Evolutionary conservation across 2,329 filamentous ascomycete species (phyloP).

Genomic region (Neurospora crassa): DNA sequence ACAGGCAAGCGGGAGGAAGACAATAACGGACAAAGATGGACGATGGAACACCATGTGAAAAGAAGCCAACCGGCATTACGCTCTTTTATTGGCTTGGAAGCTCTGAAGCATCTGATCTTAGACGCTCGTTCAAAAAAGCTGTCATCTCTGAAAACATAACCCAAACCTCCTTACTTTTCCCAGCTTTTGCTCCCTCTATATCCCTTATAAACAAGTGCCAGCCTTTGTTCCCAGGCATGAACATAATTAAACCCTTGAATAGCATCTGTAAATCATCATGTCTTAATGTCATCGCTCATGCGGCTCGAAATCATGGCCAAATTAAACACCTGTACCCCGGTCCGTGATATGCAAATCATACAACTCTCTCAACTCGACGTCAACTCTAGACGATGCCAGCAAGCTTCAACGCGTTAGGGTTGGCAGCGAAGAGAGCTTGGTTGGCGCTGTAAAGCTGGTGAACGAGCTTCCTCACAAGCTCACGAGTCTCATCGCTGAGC

Average conservation of each 20-base stretch:
- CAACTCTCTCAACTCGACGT: neutral
- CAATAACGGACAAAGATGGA: neutral
- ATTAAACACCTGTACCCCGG: neutral
- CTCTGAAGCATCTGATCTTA: neutral
- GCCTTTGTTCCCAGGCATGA: neutral
- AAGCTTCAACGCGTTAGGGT: conserved; percentile 22
- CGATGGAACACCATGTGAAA: neutral
- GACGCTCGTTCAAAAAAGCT: neutral
- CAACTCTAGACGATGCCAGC: conserved; percentile 11
- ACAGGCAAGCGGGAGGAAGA: neutral
- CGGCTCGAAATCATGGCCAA: neutral
- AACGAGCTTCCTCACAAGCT: conserved; percentile 56
- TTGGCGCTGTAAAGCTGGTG: conserved; percentile 29
- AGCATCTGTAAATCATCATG: neutral
- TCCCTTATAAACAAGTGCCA: neutral
- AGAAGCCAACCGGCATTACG: neutral
- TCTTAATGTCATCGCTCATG: neutral
- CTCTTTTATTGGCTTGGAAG: neutral
- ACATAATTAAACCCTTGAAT: neutral
- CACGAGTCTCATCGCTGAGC: conserved; percentile 61
- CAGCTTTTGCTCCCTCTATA: neutral
- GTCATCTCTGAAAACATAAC: neutral
- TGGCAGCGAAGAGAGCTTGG: conserved; percentile 22
- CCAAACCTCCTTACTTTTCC: neutral
- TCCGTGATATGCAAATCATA: neutral